Conservation (phyloP, 805 yeast species). For the Saturnispora diversa region DNA sequence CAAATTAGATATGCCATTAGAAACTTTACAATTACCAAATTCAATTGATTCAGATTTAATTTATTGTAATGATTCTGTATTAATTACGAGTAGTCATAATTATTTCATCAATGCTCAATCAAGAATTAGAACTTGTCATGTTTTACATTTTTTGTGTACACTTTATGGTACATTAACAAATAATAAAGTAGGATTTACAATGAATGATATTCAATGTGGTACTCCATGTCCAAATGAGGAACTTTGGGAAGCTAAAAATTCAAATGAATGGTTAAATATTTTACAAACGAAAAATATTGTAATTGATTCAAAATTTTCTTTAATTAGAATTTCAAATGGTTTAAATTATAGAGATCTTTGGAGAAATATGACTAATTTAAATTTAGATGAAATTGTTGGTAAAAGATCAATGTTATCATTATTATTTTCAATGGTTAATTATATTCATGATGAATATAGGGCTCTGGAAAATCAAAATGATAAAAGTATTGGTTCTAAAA, state of each 20-base stretch:
- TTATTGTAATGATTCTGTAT: slow-evolving; percentile 14
- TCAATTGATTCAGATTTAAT: slow-evolving; percentile 21
- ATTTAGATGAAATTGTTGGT: slow-evolving; percentile 34
- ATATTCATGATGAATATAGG: slow-evolving; percentile 45
- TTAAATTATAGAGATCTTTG: slow-evolving; percentile 45
- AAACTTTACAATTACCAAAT: slow-evolving; percentile 38
- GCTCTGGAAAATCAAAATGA: slow-evolving; percentile 24
- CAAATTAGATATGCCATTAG: slow-evolving; percentile 43
- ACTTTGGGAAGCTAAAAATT: slow-evolving; percentile 48
- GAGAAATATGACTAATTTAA: slow-evolving; percentile 38
- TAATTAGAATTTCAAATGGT: slow-evolving; percentile 52
- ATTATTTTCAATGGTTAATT: slow-evolving; percentile 60
- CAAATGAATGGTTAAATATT: slow-evolving; percentile 43
- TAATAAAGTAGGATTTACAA: slow-evolving; percentile 32
- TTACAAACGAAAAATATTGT: slow-evolving; percentile 31
- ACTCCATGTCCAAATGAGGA: slow-evolving; percentile 52
- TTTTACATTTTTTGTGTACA: slow-evolving; percentile 42
- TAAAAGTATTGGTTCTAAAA: slow-evolving; percentile 36
- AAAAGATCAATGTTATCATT: slow-evolving; percentile 46
- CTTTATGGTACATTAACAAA: slow-evolving; percentile 41
- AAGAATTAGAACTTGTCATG: slow-evolving; percentile 45
- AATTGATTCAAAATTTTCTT: slow-evolving; percentile 45
- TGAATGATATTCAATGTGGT: slow-evolving; percentile 50
- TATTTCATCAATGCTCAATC: slow-evolving; percentile 49
- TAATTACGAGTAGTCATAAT: slow-evolving; percentile 37